Conservation (phyloP, 164 flowering plant genomes). For the Vitis labrusca region DNA sequence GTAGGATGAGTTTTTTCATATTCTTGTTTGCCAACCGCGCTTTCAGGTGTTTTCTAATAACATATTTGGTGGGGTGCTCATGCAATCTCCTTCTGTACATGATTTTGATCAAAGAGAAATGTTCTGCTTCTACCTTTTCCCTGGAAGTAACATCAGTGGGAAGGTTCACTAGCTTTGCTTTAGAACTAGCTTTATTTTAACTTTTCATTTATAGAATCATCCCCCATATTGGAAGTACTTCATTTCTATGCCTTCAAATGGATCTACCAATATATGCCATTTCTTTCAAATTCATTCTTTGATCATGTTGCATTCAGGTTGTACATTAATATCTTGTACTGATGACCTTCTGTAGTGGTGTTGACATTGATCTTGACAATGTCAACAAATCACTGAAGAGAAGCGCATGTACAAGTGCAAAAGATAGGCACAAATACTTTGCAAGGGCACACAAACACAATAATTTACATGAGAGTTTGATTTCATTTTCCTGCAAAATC, state of each 20-base stretch:
- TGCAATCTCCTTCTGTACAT: constrained; percentile 59
- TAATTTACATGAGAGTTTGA: no score
- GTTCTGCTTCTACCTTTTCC: constrained; percentile 71
- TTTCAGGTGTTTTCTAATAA: constrained; percentile 56
- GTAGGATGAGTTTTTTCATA: background rate
- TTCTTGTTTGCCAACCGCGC: background rate
- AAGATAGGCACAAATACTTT: no score
- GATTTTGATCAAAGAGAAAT: constrained; percentile 77
- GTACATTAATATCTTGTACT: background rate
- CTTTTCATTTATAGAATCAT: background rate
- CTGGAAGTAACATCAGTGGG: constrained; percentile 42
- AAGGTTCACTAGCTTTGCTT: constrained; percentile 38
- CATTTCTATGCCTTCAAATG: background rate
- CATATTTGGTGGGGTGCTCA: constrained; percentile 59
- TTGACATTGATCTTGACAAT: background rate
- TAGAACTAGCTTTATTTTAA: background rate
- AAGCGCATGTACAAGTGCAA: no score
- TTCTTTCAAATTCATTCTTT: background rate
- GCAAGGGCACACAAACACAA: no score
- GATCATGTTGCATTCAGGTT: background rate
- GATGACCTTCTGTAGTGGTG: background rate
- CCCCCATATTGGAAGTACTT: no score
- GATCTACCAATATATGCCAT: background rate
- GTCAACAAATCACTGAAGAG: no score
- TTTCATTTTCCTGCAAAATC: no score